Conservation (phyloP, 805 yeast species). For the Ogataea nitratoaversa region DNA sequence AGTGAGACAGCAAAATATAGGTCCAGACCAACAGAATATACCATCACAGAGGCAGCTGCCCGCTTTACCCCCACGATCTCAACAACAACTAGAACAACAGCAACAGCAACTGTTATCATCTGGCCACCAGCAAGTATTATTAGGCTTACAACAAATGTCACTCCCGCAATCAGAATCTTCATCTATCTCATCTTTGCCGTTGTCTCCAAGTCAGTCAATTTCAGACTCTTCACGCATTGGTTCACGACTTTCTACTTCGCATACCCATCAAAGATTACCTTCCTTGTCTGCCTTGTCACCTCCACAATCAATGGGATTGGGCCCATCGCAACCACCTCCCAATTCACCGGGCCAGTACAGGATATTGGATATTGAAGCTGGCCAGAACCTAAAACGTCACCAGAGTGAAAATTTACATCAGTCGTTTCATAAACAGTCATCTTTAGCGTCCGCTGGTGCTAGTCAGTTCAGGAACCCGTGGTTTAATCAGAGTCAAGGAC, state of each 20-base stretch:
- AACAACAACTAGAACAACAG: slow-evolving; percentile 5
- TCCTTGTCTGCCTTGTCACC: slow-evolving; percentile 17
- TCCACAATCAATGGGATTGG: slow-evolving; percentile 4
- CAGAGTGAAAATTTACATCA: slow-evolving; percentile 15
- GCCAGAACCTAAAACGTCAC: slow-evolving; percentile 15
- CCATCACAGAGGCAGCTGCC: not conserved
- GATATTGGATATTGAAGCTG: slow-evolving; percentile 12
- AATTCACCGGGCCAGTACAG: slow-evolving; percentile 16
- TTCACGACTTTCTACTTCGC: slow-evolving; percentile 14
- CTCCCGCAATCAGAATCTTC: slow-evolving; percentile 11
- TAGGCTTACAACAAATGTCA: slow-evolving; percentile 22
- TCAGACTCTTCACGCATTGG: slow-evolving; percentile 10
- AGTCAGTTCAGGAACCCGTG: slow-evolving; percentile 21
- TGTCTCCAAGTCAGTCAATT: slow-evolving; percentile 5
- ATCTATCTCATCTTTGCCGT: slow-evolving; percentile 6
- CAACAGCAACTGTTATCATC: slow-evolving; percentile 7
- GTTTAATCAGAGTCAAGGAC: slow-evolving; percentile 9
- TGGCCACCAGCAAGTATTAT: slow-evolving; percentile 16
- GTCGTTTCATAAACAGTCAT: slow-evolving; percentile 2
- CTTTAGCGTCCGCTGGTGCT: slow-evolving; percentile 1
- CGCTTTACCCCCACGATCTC: slow-evolving; percentile 1
- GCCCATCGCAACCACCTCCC: slow-evolving; percentile 6
- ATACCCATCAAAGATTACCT: slow-evolving; percentile 19
- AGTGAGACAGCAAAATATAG: slow-evolving; percentile 6
- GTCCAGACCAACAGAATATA: slow-evolving; percentile 2